Evolutionary conservation across 176 grass and related monocot species (phyloP), one percentile per base, ranked within the genome.

Genomic region (Tillandsia leiboldiana): DNA sequence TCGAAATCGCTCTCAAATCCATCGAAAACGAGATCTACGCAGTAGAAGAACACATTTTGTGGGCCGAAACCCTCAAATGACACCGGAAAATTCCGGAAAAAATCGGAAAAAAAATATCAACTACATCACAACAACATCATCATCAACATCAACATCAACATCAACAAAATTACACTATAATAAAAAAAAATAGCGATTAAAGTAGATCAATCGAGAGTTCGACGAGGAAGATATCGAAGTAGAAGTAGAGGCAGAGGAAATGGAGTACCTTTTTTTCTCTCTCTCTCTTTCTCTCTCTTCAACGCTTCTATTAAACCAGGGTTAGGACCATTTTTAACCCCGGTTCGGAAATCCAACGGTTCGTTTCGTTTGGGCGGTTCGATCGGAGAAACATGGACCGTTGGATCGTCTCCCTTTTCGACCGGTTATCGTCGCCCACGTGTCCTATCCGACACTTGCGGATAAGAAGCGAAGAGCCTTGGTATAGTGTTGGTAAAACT

Each of bases 401-500:
- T 75, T 11, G 1, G 50, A 66, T 67, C 11, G 33, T 47, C 5
- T 1, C 33, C 4, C 33, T 3, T 42, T 42, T n/a, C 2, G 6
- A 17, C 23, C 1, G 26, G 15, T 22, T 61, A 64, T 67, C 3
- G 52, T 64, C 50, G 49, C 61, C 27, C 67, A 52, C 64, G 72
- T 83, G 77, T 80, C 80, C 77, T 72, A 50, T 83, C 80, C 80
- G 77, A 48, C 69, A 57, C 47, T 48, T 76, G 68, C 79, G 87
- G 82, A 89, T 85, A 85, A 85, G 79, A 78, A 53, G 77, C 61
- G 73, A 50, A 51, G 12, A 58, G 33, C 24, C 4, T 11, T 22
- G 9, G 9, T 28, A 64, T 73, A 12, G 14, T 20, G 57, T 42
- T 42, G 33, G 33, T 42, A 42, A 42, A 42, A 42, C 33, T 42